Evolutionary conservation across 768 basidiomycete genomes (phyloP).

Genomic region (Strobilomyces confusus): DNA sequence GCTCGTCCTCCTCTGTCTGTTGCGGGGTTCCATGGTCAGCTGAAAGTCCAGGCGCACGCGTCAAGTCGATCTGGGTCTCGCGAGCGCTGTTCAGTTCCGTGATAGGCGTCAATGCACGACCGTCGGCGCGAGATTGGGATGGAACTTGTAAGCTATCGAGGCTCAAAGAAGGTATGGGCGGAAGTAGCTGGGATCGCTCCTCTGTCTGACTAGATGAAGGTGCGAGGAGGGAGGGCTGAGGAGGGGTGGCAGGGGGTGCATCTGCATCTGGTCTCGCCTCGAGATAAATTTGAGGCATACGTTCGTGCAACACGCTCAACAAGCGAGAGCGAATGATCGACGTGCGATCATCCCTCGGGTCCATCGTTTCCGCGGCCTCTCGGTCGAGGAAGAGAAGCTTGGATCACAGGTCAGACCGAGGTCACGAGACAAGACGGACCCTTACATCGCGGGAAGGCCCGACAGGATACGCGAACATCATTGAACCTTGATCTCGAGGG

Average conservation of each 20-base stretch:
- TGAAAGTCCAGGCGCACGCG: constrained; percentile 13
- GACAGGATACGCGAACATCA: constrained; percentile 95
- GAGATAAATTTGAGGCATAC: constrained; percentile 47
- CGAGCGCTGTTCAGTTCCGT: constrained; percentile 45
- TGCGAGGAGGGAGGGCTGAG: constrained; percentile 10
- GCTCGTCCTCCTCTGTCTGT: constrained; percentile 27
- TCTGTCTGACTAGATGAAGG: constrained; percentile 15
- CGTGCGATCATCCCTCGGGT: constrained; percentile 75
- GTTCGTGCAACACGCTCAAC: constrained; percentile 56
- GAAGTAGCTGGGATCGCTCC: constrained; percentile 17
- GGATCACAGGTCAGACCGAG: constrained; percentile 13
- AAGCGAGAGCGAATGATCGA: constrained; percentile 62
- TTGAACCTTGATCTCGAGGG: constrained; percentile 69
- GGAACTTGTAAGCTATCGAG: constrained; percentile 35
- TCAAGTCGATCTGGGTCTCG: constrained; percentile 26
- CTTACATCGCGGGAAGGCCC: constrained; percentile 80
- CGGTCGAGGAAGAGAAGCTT: constrained; percentile 87
- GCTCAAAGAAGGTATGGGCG: constrained; percentile 60
- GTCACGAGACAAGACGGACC: constrained; percentile 9
- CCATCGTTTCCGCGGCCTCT: constrained; percentile 72
- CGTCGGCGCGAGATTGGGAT: constrained; percentile 18
- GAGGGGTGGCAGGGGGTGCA: constrained; percentile 18
- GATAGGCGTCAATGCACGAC: constrained; percentile 57
- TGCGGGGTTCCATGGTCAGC: constrained; percentile 13
- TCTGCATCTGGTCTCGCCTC: constrained; percentile 5